phyloP scores from a whole-genome alignment of 2,329 filamentous ascomycete species.

The Leptographium lundbergii region DNA sequence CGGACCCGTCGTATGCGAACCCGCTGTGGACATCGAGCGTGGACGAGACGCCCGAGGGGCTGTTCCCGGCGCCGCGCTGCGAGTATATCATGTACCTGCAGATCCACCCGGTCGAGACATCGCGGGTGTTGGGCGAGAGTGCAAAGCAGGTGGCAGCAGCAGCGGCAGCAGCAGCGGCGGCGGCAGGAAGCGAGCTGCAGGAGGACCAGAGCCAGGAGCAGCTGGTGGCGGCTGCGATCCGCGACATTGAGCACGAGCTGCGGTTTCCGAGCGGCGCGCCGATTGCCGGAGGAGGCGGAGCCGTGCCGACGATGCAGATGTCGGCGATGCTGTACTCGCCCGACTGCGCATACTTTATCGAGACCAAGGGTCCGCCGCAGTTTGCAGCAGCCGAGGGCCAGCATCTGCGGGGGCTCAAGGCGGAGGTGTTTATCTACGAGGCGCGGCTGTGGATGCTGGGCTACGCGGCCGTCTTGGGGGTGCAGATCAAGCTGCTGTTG shows the following conservation, averaged over 20 bases:
- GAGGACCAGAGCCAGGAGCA: constrained; percentile 2
- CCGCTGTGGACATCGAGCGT: constrained; percentile 65
- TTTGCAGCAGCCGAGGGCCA: constrained; percentile 36
- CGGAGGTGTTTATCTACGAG: constrained; percentile 43
- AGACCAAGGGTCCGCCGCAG: constrained; percentile 49
- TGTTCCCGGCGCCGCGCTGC: constrained; percentile 59
- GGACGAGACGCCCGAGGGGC: constrained; percentile 45
- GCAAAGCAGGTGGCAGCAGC: not conserved
- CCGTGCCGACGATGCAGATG: constrained; percentile 45
- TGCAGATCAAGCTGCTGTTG: constrained; percentile 50
- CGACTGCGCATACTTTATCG: constrained; percentile 54
- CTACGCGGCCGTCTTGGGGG: constrained; percentile 42
- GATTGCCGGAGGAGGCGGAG: constrained; percentile 21
- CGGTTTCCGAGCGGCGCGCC: constrained; percentile 48
- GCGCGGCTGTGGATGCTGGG: constrained; percentile 47
- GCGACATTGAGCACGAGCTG: constrained; percentile 47
- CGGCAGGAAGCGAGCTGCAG: not conserved
- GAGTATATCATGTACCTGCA: constrained; percentile 84
- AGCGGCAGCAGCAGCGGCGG: not conserved
- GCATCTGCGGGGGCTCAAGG: constrained; percentile 48
- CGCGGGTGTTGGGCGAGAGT: constrained; percentile 15
- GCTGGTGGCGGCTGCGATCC: constrained; percentile 17
- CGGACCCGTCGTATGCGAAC: constrained; percentile 39
- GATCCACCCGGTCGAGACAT: constrained; percentile 43
- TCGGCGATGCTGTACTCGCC: constrained; percentile 54